phyloP scores from a whole-genome alignment of 768 basidiomycete species.

The Rhodotorula kratochvilovae region DNA sequence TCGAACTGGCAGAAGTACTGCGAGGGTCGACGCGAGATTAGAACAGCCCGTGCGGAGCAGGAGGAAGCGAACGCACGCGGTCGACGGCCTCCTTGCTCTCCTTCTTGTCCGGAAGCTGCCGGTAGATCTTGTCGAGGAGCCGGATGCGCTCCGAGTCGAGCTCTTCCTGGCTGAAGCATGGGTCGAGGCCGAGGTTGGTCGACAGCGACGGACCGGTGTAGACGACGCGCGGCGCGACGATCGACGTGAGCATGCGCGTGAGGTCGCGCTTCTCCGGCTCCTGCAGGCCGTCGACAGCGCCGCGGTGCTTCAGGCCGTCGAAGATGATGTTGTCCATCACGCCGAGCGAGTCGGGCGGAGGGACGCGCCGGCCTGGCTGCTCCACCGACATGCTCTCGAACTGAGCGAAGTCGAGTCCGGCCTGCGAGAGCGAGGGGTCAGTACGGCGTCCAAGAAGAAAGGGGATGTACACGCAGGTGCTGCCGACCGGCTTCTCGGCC shows the following conservation, averaged over 20 bases:
- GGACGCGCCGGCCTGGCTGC: background rate
- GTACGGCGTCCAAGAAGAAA: no score
- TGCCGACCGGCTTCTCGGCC: background rate
- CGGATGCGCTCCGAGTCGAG: background rate
- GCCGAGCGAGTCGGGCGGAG: constrained; percentile 8
- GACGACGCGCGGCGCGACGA: constrained; percentile 8
- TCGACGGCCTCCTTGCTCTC: background rate
- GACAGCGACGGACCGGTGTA: background rate
- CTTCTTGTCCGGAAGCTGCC: constrained; percentile 11
- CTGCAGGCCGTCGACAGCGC: background rate
- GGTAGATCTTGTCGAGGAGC: constrained; percentile 11
- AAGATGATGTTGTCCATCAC: constrained; percentile 14
- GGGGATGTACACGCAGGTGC: background rate
- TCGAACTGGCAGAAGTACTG: background rate
- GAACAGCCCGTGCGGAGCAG: no score
- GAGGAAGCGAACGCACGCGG: background rate
- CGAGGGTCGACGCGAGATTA: no score
- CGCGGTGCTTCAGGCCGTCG: no score
- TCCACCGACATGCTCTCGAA: background rate
- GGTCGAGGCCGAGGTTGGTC: constrained; percentile 18
- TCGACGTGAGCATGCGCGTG: constrained; percentile 25
- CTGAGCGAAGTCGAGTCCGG: background rate
- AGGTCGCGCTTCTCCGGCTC: background rate
- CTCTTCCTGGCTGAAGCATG: constrained; percentile 13
- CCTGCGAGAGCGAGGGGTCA: background rate